Base-by-base conservation (phyloP, 2,329 filamentous ascomycete species). In the Ascochyta rabiei region DNA sequence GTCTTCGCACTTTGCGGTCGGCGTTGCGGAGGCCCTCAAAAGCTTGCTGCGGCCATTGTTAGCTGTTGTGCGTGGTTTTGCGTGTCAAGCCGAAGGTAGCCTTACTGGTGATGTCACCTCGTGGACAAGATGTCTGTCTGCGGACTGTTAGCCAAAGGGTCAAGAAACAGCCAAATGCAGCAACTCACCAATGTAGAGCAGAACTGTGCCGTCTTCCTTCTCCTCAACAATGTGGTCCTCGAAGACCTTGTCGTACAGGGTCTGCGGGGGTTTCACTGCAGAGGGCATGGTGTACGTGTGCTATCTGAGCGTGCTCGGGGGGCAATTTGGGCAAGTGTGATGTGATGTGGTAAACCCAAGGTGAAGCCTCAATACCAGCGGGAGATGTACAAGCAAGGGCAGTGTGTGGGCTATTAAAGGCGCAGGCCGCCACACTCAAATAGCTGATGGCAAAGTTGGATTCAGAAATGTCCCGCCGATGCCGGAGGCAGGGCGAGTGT, bases 161-260 rank as follows among this genome's bases (percentile, higher is more conserved):
- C 23, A 28, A 16, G 19, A 24, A 52, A 24, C 16, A 48, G 21
- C 37, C n/a, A 43, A 33, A 15, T 8, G 8, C 28, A 13, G 15
- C 39, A 23, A 75, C 86, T 66, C 81, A 92, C 91, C 91, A 73
- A 98, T 98, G 76, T 98, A 98, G 56, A 98, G 83, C 62, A 96
- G 81, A 69, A 96, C 82, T 54, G 93, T 97, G 78, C 93, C 93
- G 79, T 98, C 93, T 51, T 91, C 86, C 83, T 93, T 91, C 85
- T 96, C 90, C 72, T 97, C 91, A 73, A 99, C 93, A 70, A 98
- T 89, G 77, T 99, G 95, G 80, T 89, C 89, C 69, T 91, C 86
- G 70, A 98, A 89, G 78, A 98, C 93, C 87, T 98, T 98, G 84
- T 98, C 93, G 80, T 98, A 98, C 73, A 97, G 84, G 68, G 93